Percentiles rank a stretch among this genome's conserved stretches.
Conservation (phyloP, 164 flowering plant genomes). For the Vitis rotundifolia region DNA sequence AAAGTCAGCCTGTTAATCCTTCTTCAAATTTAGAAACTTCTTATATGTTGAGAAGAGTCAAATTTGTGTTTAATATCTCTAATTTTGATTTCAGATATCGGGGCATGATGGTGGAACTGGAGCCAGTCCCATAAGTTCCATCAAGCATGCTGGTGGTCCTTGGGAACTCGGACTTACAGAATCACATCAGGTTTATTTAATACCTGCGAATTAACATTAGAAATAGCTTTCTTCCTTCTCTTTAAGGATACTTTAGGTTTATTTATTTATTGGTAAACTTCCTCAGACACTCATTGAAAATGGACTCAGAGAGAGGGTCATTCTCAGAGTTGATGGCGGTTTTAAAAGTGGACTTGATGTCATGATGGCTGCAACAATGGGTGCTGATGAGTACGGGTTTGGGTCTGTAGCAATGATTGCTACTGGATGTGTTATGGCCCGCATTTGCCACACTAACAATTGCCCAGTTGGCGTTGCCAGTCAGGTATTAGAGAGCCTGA, state of each 20-base stretch:
- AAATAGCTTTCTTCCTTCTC: slow-evolving; percentile 1
- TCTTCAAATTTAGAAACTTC: not conserved
- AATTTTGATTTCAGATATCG: slow-evolving; percentile 68
- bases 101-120: slow-evolving; percentile 99
- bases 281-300: slow-evolving; percentile 83
- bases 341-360: slow-evolving; percentile 98
- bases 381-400: slow-evolving; percentile 99
- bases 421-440: slow-evolving; percentile 98
- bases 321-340: slow-evolving; percentile 97
- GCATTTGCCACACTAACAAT: slow-evolving; percentile 98
- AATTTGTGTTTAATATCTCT: not conserved
- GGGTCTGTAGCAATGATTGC: slow-evolving; percentile 99
- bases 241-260: not conserved
- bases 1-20: slow-evolving; percentile 2
- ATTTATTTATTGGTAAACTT: slow-evolving; percentile 13
- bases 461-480: slow-evolving; percentile 99
- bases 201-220: not conserved
- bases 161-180: slow-evolving; percentile 99
- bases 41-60: not conserved
- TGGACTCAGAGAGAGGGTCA: slow-evolving; percentile 97
- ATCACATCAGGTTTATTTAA: slow-evolving; percentile 78
- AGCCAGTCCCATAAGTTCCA: slow-evolving; percentile 95
- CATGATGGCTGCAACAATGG: slow-evolving; percentile 96
- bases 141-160: slow-evolving; percentile 99
- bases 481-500: slow-evolving; percentile 54